These are phyloP conservation scores for Tinospora cordifolia DNA, from an alignment of 164 flowering plant genomes.

Conservation along the genomic window DNA sequence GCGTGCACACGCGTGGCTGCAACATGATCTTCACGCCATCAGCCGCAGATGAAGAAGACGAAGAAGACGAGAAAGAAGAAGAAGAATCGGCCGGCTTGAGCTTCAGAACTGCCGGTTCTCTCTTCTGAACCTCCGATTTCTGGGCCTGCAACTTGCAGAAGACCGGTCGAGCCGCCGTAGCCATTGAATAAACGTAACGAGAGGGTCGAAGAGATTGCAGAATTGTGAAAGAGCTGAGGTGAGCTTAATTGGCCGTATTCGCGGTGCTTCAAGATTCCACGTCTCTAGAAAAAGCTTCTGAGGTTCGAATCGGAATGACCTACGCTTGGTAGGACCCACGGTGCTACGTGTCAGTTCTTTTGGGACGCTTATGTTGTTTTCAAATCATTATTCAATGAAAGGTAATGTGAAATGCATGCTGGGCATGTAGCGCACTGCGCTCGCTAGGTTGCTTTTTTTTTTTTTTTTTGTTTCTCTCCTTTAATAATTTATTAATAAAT, in stretches of 20 bases:
- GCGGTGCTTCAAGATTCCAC: slow-evolving; percentile 23
- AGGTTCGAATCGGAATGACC: background rate
- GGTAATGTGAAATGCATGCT: background rate
- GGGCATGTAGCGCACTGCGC: background rate
- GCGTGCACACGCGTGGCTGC: slow-evolving; percentile 76
- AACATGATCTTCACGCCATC: slow-evolving; percentile 42
- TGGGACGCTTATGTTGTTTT: slow-evolving; percentile 1
- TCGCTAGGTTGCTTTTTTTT: no score
- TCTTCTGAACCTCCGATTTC: slow-evolving; percentile 14
- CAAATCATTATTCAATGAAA: background rate
- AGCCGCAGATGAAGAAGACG: background rate
- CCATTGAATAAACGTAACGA: slow-evolving; percentile 11
- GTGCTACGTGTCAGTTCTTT: background rate
- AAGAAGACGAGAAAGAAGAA: background rate
- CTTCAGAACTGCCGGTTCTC: slow-evolving; percentile 6
- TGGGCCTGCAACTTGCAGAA: slow-evolving; percentile 24
- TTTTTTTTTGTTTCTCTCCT: no score
- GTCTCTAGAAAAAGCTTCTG: slow-evolving; percentile 9
- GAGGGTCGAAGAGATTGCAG: background rate
- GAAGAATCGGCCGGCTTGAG: slow-evolving; percentile 9
- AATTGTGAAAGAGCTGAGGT: background rate
- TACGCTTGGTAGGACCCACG: background rate
- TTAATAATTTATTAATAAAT: no score
- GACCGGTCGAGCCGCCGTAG: slow-evolving; percentile 28
- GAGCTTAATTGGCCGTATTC: background rate